These are phyloP conservation scores for Clathrus columnatus DNA, from an alignment of 768 basidiomycete genomes.

Conservation along the genomic window DNA sequence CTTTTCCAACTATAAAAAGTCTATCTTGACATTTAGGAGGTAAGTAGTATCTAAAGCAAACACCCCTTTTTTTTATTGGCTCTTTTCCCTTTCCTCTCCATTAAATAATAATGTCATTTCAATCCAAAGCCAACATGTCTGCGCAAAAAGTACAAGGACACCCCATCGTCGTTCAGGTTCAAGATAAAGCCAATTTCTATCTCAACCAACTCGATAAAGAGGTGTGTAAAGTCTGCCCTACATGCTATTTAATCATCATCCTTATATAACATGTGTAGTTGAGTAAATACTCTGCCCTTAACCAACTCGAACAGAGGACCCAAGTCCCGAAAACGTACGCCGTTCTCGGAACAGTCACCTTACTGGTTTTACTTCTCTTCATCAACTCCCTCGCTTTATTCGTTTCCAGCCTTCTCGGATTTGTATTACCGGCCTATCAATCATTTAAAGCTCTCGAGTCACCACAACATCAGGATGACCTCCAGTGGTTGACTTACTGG, in stretches of 20 bases:
- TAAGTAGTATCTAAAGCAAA: neutral
- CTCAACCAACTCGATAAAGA: slow-evolving; percentile 92
- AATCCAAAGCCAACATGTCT: slow-evolving; percentile 46
- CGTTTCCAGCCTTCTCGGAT: slow-evolving; percentile 91
- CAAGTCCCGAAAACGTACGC: slow-evolving; percentile 90
- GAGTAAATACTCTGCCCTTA: slow-evolving; percentile 79
- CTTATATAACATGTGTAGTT: slow-evolving; percentile 36
- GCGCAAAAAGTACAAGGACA: slow-evolving; percentile 83
- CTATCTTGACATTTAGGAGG: neutral
- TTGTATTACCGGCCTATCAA: slow-evolving; percentile 89
- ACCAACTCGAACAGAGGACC: slow-evolving; percentile 79
- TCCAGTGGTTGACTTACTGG: slow-evolving; percentile 99
- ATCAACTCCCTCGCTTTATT: slow-evolving; percentile 89
- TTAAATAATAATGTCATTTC: neutral
- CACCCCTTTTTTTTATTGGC: neutral
- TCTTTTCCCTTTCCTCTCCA: slow-evolving; percentile 11
- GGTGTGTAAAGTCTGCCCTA: slow-evolving; percentile 39
- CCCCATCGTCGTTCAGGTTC: slow-evolving; percentile 76
- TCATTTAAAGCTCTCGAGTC: slow-evolving; percentile 91
- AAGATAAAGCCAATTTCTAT: slow-evolving; percentile 76
- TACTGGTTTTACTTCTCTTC: slow-evolving; percentile 68
- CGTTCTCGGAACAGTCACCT: slow-evolving; percentile 59
- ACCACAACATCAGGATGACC: slow-evolving; percentile 74
- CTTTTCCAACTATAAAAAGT: neutral
- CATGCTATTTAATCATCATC: neutral